A percentile compares a stretch with the other conserved stretches of the same genome.
phyloP scores from a whole-genome alignment of 768 basidiomycete species.

The Suillus americanus region DNA sequence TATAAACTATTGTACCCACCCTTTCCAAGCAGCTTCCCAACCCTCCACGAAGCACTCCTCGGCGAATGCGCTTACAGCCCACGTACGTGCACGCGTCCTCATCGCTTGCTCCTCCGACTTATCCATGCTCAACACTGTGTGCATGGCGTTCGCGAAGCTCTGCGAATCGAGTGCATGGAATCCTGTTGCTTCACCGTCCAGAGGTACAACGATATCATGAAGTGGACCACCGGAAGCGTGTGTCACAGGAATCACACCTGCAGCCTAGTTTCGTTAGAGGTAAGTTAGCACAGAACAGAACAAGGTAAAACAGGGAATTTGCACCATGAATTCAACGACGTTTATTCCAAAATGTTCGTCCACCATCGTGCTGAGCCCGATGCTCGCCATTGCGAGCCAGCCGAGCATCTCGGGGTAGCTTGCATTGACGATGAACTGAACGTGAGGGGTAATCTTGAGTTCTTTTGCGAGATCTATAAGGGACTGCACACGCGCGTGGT shows the following conservation, averaged over 20 bases:
- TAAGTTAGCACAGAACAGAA: conserved; percentile 16
- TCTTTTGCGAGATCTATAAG: conserved; percentile 60
- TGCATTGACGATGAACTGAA: conserved; percentile 83
- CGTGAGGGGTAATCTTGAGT: conserved; percentile 49
- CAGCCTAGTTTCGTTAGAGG: conserved; percentile 56
- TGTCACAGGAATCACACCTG: conserved; percentile 87
- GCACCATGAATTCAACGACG: conserved; percentile 95
- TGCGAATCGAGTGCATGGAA: conserved; percentile 73
- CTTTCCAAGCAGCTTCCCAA: conserved; percentile 66
- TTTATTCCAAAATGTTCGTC: conserved; percentile 99
- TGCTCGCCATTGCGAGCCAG: conserved; percentile 72
- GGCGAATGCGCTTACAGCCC: conserved; percentile 75
- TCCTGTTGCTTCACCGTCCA: conserved; percentile 71
- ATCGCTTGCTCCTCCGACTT: conserved; percentile 56
- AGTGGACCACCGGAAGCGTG: conserved; percentile 94
- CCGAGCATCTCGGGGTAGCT: conserved; percentile 67
- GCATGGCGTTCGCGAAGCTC: conserved; percentile 67
- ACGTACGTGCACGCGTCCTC: conserved; percentile 64
- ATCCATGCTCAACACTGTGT: conserved; percentile 60
- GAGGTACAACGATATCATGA: conserved; percentile 87
- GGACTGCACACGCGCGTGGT: conserved; percentile 64
- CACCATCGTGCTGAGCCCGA: conserved; percentile 95
- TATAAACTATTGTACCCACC: conserved; percentile 13
- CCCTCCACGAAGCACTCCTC: conserved; percentile 74
- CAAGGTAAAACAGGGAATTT: conserved; percentile 20